Conservation (phyloP, 108 stramenopile species). For the Cylindrotheca fusiformis region DNA sequence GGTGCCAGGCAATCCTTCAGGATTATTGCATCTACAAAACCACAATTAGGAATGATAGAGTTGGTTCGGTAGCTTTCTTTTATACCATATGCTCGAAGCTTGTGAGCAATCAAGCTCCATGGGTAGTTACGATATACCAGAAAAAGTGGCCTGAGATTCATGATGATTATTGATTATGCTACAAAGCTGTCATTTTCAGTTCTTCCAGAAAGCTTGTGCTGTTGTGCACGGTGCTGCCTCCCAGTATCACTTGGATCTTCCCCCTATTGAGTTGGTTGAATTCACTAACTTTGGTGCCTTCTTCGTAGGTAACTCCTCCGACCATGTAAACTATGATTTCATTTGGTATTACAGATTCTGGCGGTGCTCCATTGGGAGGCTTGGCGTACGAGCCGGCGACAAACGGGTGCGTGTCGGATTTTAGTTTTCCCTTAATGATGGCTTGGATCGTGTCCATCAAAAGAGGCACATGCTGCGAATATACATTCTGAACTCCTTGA, state of each 20-base stretch:
- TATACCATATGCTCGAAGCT: too few relatives aligned
- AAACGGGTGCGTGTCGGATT: constrained; percentile 75
- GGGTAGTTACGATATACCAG: too few relatives aligned
- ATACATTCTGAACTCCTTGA: constrained; percentile 96
- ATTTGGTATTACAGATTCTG: constrained; percentile 50
- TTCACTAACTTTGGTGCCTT: constrained; percentile 87
- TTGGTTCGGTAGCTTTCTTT: too few relatives aligned
- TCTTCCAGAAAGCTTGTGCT: constrained; percentile 95
- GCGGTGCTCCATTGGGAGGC: constrained; percentile 25
- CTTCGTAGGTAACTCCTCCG: constrained; percentile 96
- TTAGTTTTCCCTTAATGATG: constrained; percentile 85
- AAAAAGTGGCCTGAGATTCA: too few relatives aligned
- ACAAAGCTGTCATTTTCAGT: constrained; percentile 51
- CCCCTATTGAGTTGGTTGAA: constrained; percentile 77
- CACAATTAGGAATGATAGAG: too few relatives aligned
- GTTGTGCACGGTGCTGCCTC: constrained; percentile 94
- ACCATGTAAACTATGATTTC: constrained; percentile 94
- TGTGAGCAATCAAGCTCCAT: too few relatives aligned
- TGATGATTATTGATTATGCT: too few relatives aligned
- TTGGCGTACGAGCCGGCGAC: constrained; percentile 41
- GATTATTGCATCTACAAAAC: too few relatives aligned
- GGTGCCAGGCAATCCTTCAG: too few relatives aligned
- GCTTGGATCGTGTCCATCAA: constrained; percentile 88
- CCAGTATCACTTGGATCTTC: constrained; percentile 77
- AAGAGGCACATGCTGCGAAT: constrained; percentile 95